A percentile compares a stretch with the other conserved stretches of the same genome.
Conservation (phyloP, 2,329 filamentous ascomycete species). For the Davidsoniella neocaledoniae region DNA sequence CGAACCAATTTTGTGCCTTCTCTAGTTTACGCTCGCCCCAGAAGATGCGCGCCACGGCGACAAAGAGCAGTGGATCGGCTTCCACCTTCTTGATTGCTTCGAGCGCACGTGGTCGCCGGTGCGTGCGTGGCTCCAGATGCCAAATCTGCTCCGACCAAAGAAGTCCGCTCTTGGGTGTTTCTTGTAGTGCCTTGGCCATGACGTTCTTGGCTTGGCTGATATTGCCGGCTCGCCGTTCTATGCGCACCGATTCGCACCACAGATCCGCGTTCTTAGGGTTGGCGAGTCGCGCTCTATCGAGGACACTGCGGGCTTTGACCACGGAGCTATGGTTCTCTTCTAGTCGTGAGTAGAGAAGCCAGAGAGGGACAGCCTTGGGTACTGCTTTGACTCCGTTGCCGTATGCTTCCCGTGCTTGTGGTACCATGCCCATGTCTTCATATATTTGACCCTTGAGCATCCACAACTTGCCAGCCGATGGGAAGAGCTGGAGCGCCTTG, state of each 20-base stretch:
- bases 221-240: constrained; percentile 80
- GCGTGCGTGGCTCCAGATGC: constrained; percentile 79
- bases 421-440: constrained; percentile 60
- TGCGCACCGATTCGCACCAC: constrained; percentile 85
- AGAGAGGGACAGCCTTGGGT: constrained; percentile 67
- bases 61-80: constrained; percentile 75
- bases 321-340: constrained; percentile 72
- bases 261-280: constrained; percentile 71
- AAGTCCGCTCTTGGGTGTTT: constrained; percentile 72
- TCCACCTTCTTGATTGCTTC: constrained; percentile 97
- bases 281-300: constrained; percentile 77
- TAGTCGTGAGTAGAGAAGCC: constrained; percentile 74
- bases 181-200: constrained; percentile 86
- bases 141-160: constrained; percentile 93
- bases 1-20: constrained; percentile 93
- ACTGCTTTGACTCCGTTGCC: constrained; percentile 75
- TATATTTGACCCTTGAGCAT: constrained; percentile 99
- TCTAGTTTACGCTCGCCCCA: constrained; percentile 87
- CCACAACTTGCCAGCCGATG: constrained; percentile 74
- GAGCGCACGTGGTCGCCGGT: constrained; percentile 76
- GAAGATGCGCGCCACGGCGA: constrained; percentile 86
- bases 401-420: constrained; percentile 81
- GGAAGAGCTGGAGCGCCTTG: constrained; percentile 74
- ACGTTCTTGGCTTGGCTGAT: constrained; percentile 68
- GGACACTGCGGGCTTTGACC: constrained; percentile 84